Percentiles rank a stretch among this genome's conserved stretches.
phyloP scores from a whole-genome alignment of 352 stramenopile genomes.

The Peronospora destructor region DNA sequence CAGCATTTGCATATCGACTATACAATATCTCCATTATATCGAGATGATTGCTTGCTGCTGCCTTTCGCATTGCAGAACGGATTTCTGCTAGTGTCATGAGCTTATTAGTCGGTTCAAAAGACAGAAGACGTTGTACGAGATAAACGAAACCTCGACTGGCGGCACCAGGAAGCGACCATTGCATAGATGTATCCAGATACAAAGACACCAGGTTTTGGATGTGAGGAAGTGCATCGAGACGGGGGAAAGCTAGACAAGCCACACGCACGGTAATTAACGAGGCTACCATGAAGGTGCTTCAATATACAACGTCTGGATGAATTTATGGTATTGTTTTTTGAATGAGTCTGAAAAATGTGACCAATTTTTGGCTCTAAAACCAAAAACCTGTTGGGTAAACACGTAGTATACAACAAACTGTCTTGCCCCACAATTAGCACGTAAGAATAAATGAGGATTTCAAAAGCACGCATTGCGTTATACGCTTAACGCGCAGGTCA shows the following conservation, averaged over 20 bases:
- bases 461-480: too few species aligned
- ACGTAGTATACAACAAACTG: too few species aligned
- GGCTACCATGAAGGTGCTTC: not conserved
- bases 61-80: conserved; percentile 17
- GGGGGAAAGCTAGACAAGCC: conserved; percentile 9
- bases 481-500: too few species aligned
- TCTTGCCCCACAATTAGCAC: too few species aligned
- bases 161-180: conserved; percentile 17
- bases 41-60: conserved; percentile 13
- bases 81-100: conserved; percentile 15
- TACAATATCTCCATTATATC: conserved; percentile 14
- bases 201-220: conserved; percentile 11
- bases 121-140: conserved; percentile 15
- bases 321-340: too few species aligned
- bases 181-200: conserved; percentile 17
- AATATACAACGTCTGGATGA: too few species aligned
- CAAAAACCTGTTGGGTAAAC: too few species aligned
- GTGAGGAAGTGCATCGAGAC: conserved; percentile 16
- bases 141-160: conserved; percentile 15
- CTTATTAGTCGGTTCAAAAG: not conserved
- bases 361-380: too few species aligned
- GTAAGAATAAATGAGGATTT: too few species aligned
- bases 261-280: conserved; percentile 9
- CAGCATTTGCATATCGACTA: conserved; percentile 4
- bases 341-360: too few species aligned